Conservation (phyloP, 345 rosid genomes). For the Barbarea vulgaris region DNA sequence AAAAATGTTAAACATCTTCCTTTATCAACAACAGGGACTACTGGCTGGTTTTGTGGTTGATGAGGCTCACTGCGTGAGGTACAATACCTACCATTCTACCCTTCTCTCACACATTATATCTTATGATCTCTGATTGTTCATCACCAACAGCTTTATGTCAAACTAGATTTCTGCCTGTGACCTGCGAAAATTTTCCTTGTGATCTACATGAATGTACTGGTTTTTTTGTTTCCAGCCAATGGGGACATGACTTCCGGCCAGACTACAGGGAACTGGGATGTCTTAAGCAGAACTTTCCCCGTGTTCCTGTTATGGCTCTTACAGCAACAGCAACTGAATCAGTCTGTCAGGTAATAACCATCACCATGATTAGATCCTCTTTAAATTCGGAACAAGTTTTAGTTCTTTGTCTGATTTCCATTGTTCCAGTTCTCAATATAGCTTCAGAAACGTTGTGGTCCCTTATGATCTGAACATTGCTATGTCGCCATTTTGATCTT, state of each 20-base stretch:
- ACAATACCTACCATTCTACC: background rate
- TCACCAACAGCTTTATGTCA: background rate
- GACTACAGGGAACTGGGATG: slow-evolving; percentile 81
- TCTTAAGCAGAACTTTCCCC: slow-evolving; percentile 76
- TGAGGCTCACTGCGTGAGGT: slow-evolving; percentile 98
- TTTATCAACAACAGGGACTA: slow-evolving; percentile 53
- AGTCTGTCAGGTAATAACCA: slow-evolving; percentile 63
- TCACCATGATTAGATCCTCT: slow-evolving; percentile 6
- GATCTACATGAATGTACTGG: background rate
- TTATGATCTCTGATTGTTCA: slow-evolving; percentile 5
- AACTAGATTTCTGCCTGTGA: background rate
- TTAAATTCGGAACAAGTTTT: background rate
- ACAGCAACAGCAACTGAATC: slow-evolving; percentile 86
- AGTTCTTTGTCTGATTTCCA: background rate
- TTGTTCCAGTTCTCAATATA: background rate
- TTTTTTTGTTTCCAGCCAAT: slow-evolving; percentile 60
- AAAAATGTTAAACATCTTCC: slow-evolving; percentile 1
- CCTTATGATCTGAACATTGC: slow-evolving; percentile 19
- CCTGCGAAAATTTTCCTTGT: background rate
- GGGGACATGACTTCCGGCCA: slow-evolving; percentile 99
- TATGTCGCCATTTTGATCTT: background rate
- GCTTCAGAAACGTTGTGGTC: background rate
- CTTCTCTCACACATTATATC: background rate
- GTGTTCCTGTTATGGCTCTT: slow-evolving; percentile 77
- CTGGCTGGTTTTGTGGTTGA: slow-evolving; percentile 86